Percentiles rank a stretch among this genome's conserved stretches.
phyloP scores from a whole-genome alignment of 2,329 filamentous ascomycete genomes.

The Xylariaceae sp. region DNA sequence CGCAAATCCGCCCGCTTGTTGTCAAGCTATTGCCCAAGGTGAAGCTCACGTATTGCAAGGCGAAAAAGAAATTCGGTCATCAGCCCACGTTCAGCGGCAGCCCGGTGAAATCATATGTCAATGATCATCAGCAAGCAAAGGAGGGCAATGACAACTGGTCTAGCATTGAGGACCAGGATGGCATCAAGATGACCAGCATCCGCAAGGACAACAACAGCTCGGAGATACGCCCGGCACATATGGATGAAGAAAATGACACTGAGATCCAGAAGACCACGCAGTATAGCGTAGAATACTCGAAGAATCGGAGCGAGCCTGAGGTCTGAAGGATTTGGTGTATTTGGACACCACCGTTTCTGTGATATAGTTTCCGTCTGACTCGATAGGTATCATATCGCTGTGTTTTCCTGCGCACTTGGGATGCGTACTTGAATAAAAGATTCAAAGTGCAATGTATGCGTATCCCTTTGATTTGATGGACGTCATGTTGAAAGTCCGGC shows the following conservation, averaged over 20 bases:
- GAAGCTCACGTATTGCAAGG: constrained; percentile 24
- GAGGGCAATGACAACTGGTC: constrained; percentile 22
- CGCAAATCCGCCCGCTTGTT: constrained; percentile 32
- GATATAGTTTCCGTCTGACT: too few relatives aligned
- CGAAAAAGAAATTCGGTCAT: constrained; percentile 15
- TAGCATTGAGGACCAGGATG: constrained; percentile 18
- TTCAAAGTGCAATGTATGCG: too few relatives aligned
- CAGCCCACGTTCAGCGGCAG: constrained; percentile 10
- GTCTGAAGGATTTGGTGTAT: too few relatives aligned
- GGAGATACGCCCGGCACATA: constrained; percentile 20
- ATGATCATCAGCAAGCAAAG: constrained; percentile 11
- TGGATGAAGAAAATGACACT: constrained; percentile 14
- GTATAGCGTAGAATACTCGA: constrained; percentile 31
- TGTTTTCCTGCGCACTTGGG: too few relatives aligned
- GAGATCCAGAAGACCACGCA: constrained; percentile 31
- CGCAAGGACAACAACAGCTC: constrained; percentile 12
- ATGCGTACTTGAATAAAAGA: too few relatives aligned
- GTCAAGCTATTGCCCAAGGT: constrained; percentile 30
- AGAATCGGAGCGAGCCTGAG: too few relatives aligned
- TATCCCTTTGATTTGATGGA: too few relatives aligned
- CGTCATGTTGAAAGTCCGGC: too few relatives aligned
- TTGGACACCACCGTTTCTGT: too few relatives aligned
- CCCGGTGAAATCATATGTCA: constrained; percentile 12
- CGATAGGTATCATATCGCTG: too few relatives aligned
- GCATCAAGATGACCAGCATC: constrained; percentile 19